Base-by-base conservation (phyloP, 805 yeast genomes). In the Clavispora carvajalis region DNA sequence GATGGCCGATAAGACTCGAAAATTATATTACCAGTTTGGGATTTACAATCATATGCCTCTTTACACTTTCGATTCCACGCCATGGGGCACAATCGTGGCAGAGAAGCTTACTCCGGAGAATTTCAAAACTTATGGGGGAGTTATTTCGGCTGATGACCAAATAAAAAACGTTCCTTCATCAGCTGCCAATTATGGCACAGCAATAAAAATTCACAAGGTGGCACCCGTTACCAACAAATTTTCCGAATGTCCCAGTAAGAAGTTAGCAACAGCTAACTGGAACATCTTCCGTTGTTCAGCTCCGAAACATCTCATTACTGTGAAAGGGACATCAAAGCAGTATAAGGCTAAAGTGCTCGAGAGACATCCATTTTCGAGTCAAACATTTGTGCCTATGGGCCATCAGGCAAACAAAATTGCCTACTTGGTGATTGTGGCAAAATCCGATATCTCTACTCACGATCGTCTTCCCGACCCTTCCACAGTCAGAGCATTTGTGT, bases 151-250 rank as follows among this genome's bases (percentile, higher is more conserved):
- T 3, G 77, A 76, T 44, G 85, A 87, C 52, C 95, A 86, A 59
- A 67, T 85, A 22, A 55, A 62, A 26, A 55, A 73, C 1, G 71
- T 37, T 15, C 55, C 60, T 28, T 58, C 71, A 23, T 57, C 74
- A 5, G 63, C 74, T 16, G 97, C 96, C 4, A 90, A 90, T 62
- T 89, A 90, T 55, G 97, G 97, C n/a, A 90, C 97, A 2, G 97
- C 97, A 1, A 68, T 76, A 5, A 90, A 90, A 53, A 59, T 87
- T 34, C 77, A 76, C 46, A 73, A 81, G 46, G 93, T 89, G 4
- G 80, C 93, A 1, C 82, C 87, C 2, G 69, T 85, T 3, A 62
- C 61, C 4, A 82, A 82, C 57, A 62, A 69, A 34, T 85, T 71
- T 49, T 42, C 46, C 3, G 22, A 61, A 4, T 71, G 80, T 8